Conservation (phyloP, 2,329 filamentous ascomycete species). For the Pseudogymnoascus sp. region DNA sequence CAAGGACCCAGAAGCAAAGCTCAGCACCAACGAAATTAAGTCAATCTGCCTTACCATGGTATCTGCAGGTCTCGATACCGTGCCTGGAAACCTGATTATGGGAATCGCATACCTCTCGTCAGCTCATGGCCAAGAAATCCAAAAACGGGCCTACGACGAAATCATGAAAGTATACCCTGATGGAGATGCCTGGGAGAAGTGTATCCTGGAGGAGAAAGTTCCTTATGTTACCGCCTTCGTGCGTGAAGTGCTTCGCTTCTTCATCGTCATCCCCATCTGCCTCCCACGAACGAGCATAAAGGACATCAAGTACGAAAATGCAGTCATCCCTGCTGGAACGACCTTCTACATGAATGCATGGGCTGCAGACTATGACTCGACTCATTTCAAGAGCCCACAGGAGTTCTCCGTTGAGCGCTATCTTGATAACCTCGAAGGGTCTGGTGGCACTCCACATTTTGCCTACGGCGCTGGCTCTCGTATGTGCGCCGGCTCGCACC, state of each 20-base stretch:
- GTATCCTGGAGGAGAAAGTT: slow-evolving; percentile 65
- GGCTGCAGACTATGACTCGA: slow-evolving; percentile 63
- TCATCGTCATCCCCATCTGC: slow-evolving; percentile 72
- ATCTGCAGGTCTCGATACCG: slow-evolving; percentile 72
- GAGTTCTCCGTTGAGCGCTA: slow-evolving; percentile 66
- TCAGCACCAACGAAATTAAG: slow-evolving; percentile 58
- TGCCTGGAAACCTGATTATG: slow-evolving; percentile 74
- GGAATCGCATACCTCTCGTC: slow-evolving; percentile 69
- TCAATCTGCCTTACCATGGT: slow-evolving; percentile 79
- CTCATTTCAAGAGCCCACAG: slow-evolving; percentile 56
- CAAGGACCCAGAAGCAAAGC: slow-evolving; percentile 35
- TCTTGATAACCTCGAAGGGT: slow-evolving; percentile 42
- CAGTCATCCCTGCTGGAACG: slow-evolving; percentile 63
- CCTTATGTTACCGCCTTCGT: slow-evolving; percentile 70
- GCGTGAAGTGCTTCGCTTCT: slow-evolving; percentile 72
- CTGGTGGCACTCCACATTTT: slow-evolving; percentile 51
- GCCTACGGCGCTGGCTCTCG: slow-evolving; percentile 55
- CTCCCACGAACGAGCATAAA: slow-evolving; percentile 65
- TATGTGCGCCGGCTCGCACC: slow-evolving; percentile 56
- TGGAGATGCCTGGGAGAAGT: slow-evolving; percentile 68
- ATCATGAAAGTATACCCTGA: slow-evolving; percentile 66
- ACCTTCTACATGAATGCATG: slow-evolving; percentile 80
- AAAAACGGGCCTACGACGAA: slow-evolving; percentile 59
- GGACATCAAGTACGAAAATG: slow-evolving; percentile 61
- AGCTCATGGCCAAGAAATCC: slow-evolving; percentile 59